These are phyloP conservation scores for Phtheirospermum japonicum DNA, from an alignment of 257 asterid genomes.

Conservation along the genomic window DNA sequence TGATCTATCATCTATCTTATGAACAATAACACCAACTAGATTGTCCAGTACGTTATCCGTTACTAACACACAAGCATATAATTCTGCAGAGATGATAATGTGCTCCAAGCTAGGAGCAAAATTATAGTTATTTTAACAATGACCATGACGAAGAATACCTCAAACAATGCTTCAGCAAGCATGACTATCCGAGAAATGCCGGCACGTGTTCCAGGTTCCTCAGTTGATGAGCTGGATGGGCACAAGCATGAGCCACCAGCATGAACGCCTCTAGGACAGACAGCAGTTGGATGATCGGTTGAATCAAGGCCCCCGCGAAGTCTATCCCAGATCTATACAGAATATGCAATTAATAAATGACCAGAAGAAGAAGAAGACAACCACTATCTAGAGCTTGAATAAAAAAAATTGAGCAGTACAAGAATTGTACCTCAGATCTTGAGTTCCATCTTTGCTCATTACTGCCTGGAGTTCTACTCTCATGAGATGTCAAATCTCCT, in stretches of 20 bases:
- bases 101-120: constrained; percentile 24
- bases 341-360: constrained; percentile 7
- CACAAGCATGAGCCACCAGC: constrained; percentile 74
- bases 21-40: not conserved
- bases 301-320: constrained; percentile 50
- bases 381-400: constrained; percentile 1
- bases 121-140: not conserved
- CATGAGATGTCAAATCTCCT: constrained; percentile 45
- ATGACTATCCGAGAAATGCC: constrained; percentile 83
- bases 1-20: too few relatives aligned
- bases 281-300: constrained; percentile 40
- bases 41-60: constrained; percentile 3
- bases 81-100: constrained; percentile 6
- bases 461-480: constrained; percentile 40
- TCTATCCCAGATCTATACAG: constrained; percentile 69
- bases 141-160: constrained; percentile 46
- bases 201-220: constrained; percentile 65
- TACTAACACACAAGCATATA: constrained; percentile 3
- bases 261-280: constrained; percentile 80
- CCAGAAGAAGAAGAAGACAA: not conserved
- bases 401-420: not conserved
- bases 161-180: constrained; percentile 96
- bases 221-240: constrained; percentile 52
- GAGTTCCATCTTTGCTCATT: constrained; percentile 56
- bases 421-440: constrained; percentile 72